A percentile compares a stretch with the other conserved stretches of the same genome.
These are phyloP conservation scores for Plectranthus barbatus DNA, from an alignment of 257 asterid species.

Conservation along the genomic window DNA sequence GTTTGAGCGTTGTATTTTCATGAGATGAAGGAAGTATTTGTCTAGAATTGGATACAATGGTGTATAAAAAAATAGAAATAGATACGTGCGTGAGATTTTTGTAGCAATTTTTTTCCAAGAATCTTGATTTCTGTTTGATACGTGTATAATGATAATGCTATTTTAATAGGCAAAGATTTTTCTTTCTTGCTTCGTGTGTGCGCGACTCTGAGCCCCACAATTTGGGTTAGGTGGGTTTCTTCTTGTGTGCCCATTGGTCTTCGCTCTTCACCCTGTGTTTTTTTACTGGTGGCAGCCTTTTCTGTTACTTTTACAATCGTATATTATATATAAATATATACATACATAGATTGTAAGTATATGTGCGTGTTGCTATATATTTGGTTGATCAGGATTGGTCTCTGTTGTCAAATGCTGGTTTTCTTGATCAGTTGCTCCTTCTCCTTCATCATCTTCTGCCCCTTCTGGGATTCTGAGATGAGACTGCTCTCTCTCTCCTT, in stretches of 20 bases:
- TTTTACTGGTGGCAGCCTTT: background rate
- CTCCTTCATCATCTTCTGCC: slow-evolving; percentile 40
- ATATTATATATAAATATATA: no score
- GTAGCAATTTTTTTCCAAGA: background rate
- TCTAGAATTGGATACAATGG: no score
- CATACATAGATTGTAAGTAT: no score
- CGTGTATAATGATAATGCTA: slow-evolving; percentile 19
- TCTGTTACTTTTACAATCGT: no score
- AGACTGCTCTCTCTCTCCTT: slow-evolving; percentile 40
- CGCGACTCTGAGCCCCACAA: slow-evolving; percentile 33
- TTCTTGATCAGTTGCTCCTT: slow-evolving; percentile 52
- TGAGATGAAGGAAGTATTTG: no score
- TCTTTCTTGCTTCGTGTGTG: background rate
- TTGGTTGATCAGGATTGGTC: slow-evolving; percentile 15
- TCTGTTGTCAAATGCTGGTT: slow-evolving; percentile 43
- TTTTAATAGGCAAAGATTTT: background rate
- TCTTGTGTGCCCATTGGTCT: slow-evolving; percentile 13
- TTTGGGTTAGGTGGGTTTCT: slow-evolving; percentile 45
- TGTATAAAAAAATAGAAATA: no score
- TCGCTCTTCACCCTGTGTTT: background rate
- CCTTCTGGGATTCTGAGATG: slow-evolving; percentile 19
- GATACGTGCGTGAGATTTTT: no score
- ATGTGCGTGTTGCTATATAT: background rate
- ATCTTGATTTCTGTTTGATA: background rate
- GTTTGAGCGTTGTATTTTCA: no score